Percentiles rank a stretch among this genome's conserved stretches.
Conservation (phyloP, 306 rosid species). For the Acmispon strigosus region DNA sequence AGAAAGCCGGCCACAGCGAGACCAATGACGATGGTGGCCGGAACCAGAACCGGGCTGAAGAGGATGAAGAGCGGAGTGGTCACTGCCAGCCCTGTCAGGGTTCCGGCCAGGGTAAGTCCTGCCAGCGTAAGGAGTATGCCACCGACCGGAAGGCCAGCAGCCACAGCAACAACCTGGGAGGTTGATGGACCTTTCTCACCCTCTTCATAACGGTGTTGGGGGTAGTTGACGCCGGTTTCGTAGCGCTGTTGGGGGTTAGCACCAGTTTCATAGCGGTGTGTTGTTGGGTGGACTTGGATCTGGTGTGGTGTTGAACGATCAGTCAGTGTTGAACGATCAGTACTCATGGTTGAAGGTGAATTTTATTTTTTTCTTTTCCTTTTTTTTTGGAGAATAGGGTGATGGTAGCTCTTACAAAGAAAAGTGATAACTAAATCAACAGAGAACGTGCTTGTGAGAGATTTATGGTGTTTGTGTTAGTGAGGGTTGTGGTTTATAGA, state of each 20-base stretch:
- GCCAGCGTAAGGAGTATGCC: constrained; percentile 54
- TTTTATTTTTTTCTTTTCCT: too few species aligned
- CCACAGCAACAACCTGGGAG: constrained; percentile 44
- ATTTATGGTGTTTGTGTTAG: neutral
- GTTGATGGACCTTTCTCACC: constrained; percentile 37
- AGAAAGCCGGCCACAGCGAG: constrained; percentile 55
- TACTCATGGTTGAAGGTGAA: constrained; percentile 27
- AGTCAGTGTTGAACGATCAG: neutral
- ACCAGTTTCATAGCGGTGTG: constrained; percentile 18
- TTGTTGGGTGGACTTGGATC: constrained; percentile 53
- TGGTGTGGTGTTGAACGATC: constrained; percentile 59
- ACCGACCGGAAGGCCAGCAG: constrained; percentile 56
- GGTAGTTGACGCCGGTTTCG: neutral
- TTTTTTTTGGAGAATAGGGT: too few species aligned
- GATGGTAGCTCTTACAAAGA: too few species aligned
- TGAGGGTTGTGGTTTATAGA: constrained; percentile 21
- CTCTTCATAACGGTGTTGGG: too few species aligned
- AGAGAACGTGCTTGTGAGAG: neutral
- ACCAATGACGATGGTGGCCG: constrained; percentile 56
- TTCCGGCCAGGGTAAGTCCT: constrained; percentile 53
- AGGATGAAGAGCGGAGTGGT: constrained; percentile 60
- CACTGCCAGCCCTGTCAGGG: constrained; percentile 44
- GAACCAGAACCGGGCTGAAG: constrained; percentile 78
- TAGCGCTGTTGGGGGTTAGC: constrained; percentile 21
- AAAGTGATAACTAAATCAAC: neutral